phyloP scores from a whole-genome alignment of 768 basidiomycete genomes.

The Lactifluus volemus region DNA sequence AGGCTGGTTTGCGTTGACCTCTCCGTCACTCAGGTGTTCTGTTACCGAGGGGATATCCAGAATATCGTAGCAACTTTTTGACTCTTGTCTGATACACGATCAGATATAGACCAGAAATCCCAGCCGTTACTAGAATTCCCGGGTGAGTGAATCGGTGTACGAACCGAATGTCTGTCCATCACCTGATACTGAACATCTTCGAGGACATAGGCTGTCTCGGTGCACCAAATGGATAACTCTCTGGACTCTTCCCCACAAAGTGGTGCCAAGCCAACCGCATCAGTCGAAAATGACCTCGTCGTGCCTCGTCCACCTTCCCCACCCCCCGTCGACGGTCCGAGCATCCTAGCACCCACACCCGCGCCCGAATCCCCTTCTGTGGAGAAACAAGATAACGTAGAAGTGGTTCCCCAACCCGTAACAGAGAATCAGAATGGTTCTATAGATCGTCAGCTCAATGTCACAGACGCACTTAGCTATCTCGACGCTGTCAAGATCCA shows the following conservation, averaged over 20 bases:
- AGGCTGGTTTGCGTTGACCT: not conserved
- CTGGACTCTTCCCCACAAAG: conserved; percentile 1
- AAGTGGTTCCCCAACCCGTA: not conserved
- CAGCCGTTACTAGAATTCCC: not conserved
- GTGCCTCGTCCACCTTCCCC: not conserved
- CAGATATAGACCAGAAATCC: not conserved
- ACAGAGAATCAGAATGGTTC: conserved; percentile 5
- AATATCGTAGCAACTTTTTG: not conserved
- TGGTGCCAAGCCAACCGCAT: not conserved
- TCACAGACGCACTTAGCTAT: conserved; percentile 54
- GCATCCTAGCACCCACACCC: not conserved
- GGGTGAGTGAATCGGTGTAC: not conserved
- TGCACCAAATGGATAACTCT: not conserved
- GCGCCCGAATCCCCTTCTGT: not conserved
- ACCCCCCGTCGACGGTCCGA: not conserved
- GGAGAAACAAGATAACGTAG: not conserved
- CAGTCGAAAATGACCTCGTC: not conserved
- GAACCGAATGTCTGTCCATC: not conserved
- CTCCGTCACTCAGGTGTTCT: not conserved
- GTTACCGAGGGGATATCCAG: not conserved
- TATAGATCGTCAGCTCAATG: conserved; percentile 43
- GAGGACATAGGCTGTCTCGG: not conserved
- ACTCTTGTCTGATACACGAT: not conserved
- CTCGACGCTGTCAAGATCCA: conserved; percentile 56
- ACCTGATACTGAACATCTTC: not conserved